Evolutionary conservation across 179 eudicot species (phyloP).

Genomic region (Heliamphora pulchella): DNA sequence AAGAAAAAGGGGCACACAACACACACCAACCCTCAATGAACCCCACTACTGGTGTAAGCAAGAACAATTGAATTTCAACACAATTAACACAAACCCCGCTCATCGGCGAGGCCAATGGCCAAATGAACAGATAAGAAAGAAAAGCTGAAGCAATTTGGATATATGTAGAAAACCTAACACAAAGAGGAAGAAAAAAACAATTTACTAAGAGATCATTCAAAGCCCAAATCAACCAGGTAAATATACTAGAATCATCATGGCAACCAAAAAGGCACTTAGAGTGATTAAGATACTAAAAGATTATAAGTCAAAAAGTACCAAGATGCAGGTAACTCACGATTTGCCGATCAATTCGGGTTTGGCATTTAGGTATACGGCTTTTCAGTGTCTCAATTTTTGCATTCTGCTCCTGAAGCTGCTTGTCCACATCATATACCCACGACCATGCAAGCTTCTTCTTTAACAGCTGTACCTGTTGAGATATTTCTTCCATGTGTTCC

Average conservation of each 20-base stretch:
- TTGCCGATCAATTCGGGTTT: conserved; percentile 47
- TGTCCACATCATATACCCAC: conserved; percentile 70
- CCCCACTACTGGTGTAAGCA: not conserved
- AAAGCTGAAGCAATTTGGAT: not conserved
- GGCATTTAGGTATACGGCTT: conserved; percentile 49
- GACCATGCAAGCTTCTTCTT: conserved; percentile 93
- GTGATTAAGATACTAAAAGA: not conserved
- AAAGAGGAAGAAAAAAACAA: not conserved
- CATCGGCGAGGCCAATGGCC: not conserved
- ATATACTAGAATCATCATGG: not conserved
- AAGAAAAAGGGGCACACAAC: too few species aligned
- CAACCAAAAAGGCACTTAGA: not conserved
- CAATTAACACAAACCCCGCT: not conserved
- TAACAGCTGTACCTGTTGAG: conserved; percentile 55
- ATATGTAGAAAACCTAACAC: not conserved
- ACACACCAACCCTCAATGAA: not conserved
- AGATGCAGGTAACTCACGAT: conserved; percentile 38
- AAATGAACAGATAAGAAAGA: not conserved
- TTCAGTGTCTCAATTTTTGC: conserved; percentile 45
- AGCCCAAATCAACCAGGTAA: conserved; percentile 10
- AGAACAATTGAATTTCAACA: not conserved
- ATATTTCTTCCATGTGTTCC: conserved; percentile 80
- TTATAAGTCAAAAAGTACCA: not conserved
- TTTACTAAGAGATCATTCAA: not conserved
- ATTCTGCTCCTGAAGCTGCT: conserved; percentile 42